Conservation (phyloP, 495 filamentous ascomycete species). For the Xylaria palmicola region DNA sequence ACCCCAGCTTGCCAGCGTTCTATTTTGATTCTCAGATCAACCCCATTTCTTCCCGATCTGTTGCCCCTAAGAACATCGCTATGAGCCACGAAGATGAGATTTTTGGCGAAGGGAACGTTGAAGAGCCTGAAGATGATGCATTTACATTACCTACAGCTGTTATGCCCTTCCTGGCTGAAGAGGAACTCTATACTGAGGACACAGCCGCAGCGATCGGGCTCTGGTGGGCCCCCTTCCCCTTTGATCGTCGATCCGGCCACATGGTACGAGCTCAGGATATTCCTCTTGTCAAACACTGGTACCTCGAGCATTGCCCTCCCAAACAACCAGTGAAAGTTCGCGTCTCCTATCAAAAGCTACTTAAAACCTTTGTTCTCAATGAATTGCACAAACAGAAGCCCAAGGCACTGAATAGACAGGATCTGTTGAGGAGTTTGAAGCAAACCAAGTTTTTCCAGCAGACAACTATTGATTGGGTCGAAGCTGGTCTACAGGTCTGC, state of each 20-base stretch:
- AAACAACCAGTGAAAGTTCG: constrained; percentile 92
- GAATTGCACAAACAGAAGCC: constrained; percentile 92
- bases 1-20: constrained; percentile 88
- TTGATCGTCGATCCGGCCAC: constrained; percentile 92
- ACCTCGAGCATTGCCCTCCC: constrained; percentile 89
- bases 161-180: constrained; percentile 85
- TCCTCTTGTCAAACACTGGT: constrained; percentile 97
- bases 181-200: constrained; percentile 86
- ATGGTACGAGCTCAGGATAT: constrained; percentile 98
- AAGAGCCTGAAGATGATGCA: constrained; percentile 71
- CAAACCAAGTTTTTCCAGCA: constrained; percentile 99
- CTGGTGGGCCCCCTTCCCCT: constrained; percentile 98
- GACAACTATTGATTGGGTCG: constrained; percentile 98
- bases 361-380: constrained; percentile 96
- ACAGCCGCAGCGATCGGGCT: constrained; percentile 90
- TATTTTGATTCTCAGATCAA: constrained; percentile 98
- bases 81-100: constrained; percentile 93
- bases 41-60: constrained; percentile 91
- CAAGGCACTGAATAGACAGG: constrained; percentile 94
- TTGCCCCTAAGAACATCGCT: constrained; percentile 92
- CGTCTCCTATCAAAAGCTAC: constrained; percentile 98
- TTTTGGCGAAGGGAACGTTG: constrained; percentile 80
- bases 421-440: constrained; percentile 83
- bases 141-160: constrained; percentile 80
- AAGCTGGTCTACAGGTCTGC: constrained; percentile 97